Base-by-base conservation (phyloP, 331 rosid species). In the Acacia concinna region DNA sequence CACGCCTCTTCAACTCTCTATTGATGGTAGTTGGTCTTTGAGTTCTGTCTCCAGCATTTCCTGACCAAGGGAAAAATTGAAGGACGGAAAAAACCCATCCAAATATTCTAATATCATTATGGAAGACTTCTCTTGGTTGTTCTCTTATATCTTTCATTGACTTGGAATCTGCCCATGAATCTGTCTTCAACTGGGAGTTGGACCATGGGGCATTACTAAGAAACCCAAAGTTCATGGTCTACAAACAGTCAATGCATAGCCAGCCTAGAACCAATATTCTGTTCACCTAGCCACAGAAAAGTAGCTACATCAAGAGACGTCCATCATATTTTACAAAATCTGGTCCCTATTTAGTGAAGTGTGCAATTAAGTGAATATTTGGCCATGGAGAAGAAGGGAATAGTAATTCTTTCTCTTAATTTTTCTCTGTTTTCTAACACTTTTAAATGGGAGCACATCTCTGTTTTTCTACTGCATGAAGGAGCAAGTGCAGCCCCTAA, bases 1-100 rank as follows among this genome's bases (percentile, higher is more conserved):
- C 90, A 15, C 80, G 88, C 81, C 87, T 91, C 84, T 77, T 92
- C 71, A 91, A 78, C 79, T 44, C 85, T 71, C 84, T 88, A 49
- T 94, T 91, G 73, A 93, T 89, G 20, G 97, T 92, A 65, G 97
- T 77, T 49, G 89, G 89, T 25, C 86, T 82, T 81, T 62, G 65
- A 82, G 81, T 56, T 77, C 71, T 83, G 10, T 83, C 83, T 54
- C 74, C 77, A 54, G 34, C 66, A 68, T 78, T 73, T n/a, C 60
- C 64, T 28, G 77, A 77, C 97, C 91, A 90, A 13, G 97, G 92
- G 70, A 86, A 28, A 68, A 87, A 74, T 66, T 89, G 78, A 78
- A 87, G 76, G n/a, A 88, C 77, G 68, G 95, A 78, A 38, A 89
- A 81, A 72, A 86, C 79, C 82, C 77, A 82, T 44, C 86, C 79